Conservation (phyloP, 495 filamentous ascomycete species). For the Wilcoxina mikolae region DNA sequence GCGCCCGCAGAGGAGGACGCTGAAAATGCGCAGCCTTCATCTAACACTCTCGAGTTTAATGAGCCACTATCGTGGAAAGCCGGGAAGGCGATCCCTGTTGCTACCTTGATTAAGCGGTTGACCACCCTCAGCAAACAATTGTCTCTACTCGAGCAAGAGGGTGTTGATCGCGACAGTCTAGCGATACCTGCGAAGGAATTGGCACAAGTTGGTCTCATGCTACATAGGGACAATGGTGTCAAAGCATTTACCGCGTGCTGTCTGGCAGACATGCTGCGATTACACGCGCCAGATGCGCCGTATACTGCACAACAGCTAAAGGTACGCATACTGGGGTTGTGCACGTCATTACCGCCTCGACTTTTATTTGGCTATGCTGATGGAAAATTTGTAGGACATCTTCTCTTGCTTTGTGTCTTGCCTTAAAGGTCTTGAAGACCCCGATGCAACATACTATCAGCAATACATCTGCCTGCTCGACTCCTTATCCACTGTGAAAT, state of each 20-base stretch:
- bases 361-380: not conserved
- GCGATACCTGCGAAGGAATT: conserved; percentile 77
- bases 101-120: conserved; percentile 65
- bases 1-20: conserved; percentile 23
- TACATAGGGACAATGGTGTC: conserved; percentile 86
- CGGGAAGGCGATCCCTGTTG: conserved; percentile 69
- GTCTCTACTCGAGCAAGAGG: conserved; percentile 73
- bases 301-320: conserved; percentile 82
- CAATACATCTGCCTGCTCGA: conserved; percentile 83
- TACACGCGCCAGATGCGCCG: conserved; percentile 91
- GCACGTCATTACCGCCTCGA: not conserved
- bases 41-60: conserved; percentile 49
- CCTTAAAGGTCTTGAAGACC: conserved; percentile 72
- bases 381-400: conserved; percentile 55
- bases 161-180: conserved; percentile 63
- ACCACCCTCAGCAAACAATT: conserved; percentile 72
- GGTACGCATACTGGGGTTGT: conserved; percentile 38
- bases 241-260: conserved; percentile 77
- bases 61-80: conserved; percentile 83
- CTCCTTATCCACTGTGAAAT: conserved; percentile 84
- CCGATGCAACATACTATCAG: conserved; percentile 76
- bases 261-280: conserved; percentile 80
- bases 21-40: conserved; percentile 15
- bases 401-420: conserved; percentile 75
- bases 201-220: conserved; percentile 62